These are phyloP conservation scores for Acanthamoeba comandoni DNA, from an alignment of 208 protist species.

Conservation along the genomic window DNA sequence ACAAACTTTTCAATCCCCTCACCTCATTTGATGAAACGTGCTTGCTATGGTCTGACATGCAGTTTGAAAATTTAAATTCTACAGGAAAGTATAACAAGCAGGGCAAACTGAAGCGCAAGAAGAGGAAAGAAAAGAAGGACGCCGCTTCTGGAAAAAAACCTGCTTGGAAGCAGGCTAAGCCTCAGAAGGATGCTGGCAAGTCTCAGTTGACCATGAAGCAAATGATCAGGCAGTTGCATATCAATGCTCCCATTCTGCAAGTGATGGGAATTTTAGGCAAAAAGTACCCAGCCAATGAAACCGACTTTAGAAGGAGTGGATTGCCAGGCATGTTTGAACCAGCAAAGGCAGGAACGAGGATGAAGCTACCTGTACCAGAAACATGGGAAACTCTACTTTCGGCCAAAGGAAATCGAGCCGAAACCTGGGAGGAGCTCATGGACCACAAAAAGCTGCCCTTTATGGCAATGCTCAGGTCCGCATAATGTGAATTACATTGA, in stretches of 20 bases:
- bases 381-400: slow-evolving; percentile 94
- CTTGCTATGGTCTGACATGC: too few relatives aligned
- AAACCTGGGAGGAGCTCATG: slow-evolving; percentile 94
- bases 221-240: slow-evolving; percentile 86
- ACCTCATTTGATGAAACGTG: too few relatives aligned
- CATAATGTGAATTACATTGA: not conserved
- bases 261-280: slow-evolving; percentile 95
- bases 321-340: slow-evolving; percentile 89
- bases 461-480: slow-evolving; percentile 93
- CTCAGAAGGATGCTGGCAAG: slow-evolving; percentile 13
- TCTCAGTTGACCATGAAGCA: slow-evolving; percentile 85
- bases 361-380: slow-evolving; percentile 91
- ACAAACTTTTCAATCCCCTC: slow-evolving; percentile 74
- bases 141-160: not conserved
- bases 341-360: slow-evolving; percentile 90
- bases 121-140: slow-evolving; percentile 18
- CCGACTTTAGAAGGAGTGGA: slow-evolving; percentile 87
- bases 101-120: slow-evolving; percentile 47
- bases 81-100: slow-evolving; percentile 40
- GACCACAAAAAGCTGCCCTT: slow-evolving; percentile 92
- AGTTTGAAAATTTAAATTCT: too few relatives aligned
- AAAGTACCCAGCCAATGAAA: slow-evolving; percentile 90
- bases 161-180: not conserved
- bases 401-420: slow-evolving; percentile 90
- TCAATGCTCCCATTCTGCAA: slow-evolving; percentile 89